A percentile compares a stretch with the other conserved stretches of the same genome.
phyloP scores from a whole-genome alignment of 768 basidiomycete genomes.

The Leccinum subgranulosum region DNA sequence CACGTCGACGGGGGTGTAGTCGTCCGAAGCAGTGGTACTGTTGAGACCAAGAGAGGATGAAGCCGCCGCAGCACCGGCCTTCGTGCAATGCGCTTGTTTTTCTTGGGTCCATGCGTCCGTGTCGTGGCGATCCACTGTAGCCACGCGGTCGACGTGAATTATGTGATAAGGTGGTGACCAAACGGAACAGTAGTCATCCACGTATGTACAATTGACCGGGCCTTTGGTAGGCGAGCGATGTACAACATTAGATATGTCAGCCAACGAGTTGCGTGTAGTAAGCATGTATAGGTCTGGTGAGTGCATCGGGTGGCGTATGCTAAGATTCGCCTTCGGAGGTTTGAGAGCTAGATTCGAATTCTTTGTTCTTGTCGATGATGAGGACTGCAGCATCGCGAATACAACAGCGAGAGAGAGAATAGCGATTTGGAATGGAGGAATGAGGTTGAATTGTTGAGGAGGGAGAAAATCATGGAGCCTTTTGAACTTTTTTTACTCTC shows the following conservation, averaged over 20 bases:
- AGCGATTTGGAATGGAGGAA: background rate
- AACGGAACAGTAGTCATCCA: slow-evolving; percentile 1
- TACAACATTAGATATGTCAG: slow-evolving; percentile 6
- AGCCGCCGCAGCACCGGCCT: slow-evolving; percentile 5
- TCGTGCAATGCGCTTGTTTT: slow-evolving; percentile 7
- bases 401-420: background rate
- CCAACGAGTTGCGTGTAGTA: slow-evolving; percentile 3
- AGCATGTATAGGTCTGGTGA: slow-evolving; percentile 8
- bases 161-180: slow-evolving; percentile 9
- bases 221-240: background rate
- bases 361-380: background rate
- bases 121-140: slow-evolving; percentile 23
- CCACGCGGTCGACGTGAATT: slow-evolving; percentile 20
- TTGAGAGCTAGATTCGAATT: background rate
- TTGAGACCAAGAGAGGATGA: slow-evolving; percentile 12
- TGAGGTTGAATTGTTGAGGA: background rate
- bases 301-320: slow-evolving; percentile 6
- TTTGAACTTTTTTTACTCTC: slow-evolving; percentile 17
- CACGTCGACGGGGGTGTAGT: background rate
- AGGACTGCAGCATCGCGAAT: slow-evolving; percentile 6
- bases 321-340: slow-evolving; percentile 2
- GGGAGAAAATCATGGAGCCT: slow-evolving; percentile 2
- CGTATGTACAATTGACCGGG: background rate
- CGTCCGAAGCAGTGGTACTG: background rate
- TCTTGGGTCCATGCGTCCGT: slow-evolving; percentile 20